Evolutionary conservation across 2,329 filamentous ascomycete species (phyloP), one percentile per base, ranked within the genome.

Genomic region (Fusarium haematococcum): DNA sequence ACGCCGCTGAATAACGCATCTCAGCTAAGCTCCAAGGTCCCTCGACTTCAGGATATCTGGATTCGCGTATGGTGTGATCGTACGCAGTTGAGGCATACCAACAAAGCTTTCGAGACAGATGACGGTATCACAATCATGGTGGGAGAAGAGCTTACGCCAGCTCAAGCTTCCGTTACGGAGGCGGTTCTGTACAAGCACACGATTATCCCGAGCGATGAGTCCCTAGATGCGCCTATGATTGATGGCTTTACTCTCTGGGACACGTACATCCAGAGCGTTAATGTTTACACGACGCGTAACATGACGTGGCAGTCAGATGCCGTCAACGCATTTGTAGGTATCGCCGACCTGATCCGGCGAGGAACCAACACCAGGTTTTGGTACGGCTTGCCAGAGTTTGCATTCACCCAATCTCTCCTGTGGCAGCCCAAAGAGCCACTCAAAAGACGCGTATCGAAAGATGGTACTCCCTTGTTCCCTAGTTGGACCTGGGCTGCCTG

Each of bases 401-500:
- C 54, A 7, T 25, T 72, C 2, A 39, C 18, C 0, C 11, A 35
- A 16, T 68, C 68, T 18, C 59, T 72, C 3, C 16, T 71, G 6
- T 72, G 70, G 70, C 57, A 65, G 1, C 64, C 68, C 2, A 61
- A 39, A 33, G 68, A 62, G 3, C 54, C 68, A 3, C 13, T 72
- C 1, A 62, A 56, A 27, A 67, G 70, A 37, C 20, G 70, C 0
- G 16, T 41, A 3, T 65, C 56, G 5, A 13, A 45, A 23, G 70
- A 68, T 9, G 59, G 64, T 9, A 35, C 39, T 0, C 9, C 18
- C 2, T 16, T 71, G 8, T 71, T 72, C 13, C 70, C 70, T 0
- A 71, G 68, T 35, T 71, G 69, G 69, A 57, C 68, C 0, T 71
- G 69, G 69, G 68, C 70, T 3, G 70, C 70, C 5, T 71, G 70